Conservation (phyloP, 352 stramenopile genomes). For the Globisporangium nagaii region DNA sequence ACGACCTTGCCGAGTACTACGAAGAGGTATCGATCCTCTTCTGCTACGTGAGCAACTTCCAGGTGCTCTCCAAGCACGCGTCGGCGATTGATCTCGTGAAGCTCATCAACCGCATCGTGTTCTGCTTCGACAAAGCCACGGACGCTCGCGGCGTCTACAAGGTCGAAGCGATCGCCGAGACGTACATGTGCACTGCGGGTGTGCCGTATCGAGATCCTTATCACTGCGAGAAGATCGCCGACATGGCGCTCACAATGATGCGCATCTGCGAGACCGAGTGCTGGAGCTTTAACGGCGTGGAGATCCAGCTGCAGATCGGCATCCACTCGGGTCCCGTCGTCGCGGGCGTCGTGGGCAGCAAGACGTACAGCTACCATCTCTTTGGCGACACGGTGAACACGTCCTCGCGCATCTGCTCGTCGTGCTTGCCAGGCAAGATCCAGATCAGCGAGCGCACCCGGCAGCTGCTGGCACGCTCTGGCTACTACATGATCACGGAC, state of each 20-base stretch:
- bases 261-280: slow-evolving; percentile 59
- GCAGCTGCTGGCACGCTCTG: slow-evolving; percentile 39
- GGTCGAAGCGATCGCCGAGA: slow-evolving; percentile 83
- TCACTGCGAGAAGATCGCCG: slow-evolving; percentile 65
- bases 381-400: slow-evolving; percentile 85
- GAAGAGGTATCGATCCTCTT: slow-evolving; percentile 82
- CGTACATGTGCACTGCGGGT: slow-evolving; percentile 77
- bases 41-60: slow-evolving; percentile 81
- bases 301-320: slow-evolving; percentile 79
- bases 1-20: slow-evolving; percentile 63
- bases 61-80: slow-evolving; percentile 53
- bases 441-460: slow-evolving; percentile 59
- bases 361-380: slow-evolving; percentile 80
- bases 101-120: slow-evolving; percentile 84
- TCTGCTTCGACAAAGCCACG: slow-evolving; percentile 77
- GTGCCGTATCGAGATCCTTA: slow-evolving; percentile 60
- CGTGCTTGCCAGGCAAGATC: slow-evolving; percentile 49
- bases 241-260: slow-evolving; percentile 79
- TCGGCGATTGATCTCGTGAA: slow-evolving; percentile 76
- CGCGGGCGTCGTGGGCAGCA: slow-evolving; percentile 76
- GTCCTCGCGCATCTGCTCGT: slow-evolving; percentile 76
- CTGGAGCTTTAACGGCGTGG: slow-evolving; percentile 63
- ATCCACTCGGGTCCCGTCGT: slow-evolving; percentile 79
- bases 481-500: slow-evolving; percentile 47
- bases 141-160: slow-evolving; percentile 77